Evolutionary conservation across 768 basidiomycete species (phyloP).

Genomic region (Pholiota conissans): DNA sequence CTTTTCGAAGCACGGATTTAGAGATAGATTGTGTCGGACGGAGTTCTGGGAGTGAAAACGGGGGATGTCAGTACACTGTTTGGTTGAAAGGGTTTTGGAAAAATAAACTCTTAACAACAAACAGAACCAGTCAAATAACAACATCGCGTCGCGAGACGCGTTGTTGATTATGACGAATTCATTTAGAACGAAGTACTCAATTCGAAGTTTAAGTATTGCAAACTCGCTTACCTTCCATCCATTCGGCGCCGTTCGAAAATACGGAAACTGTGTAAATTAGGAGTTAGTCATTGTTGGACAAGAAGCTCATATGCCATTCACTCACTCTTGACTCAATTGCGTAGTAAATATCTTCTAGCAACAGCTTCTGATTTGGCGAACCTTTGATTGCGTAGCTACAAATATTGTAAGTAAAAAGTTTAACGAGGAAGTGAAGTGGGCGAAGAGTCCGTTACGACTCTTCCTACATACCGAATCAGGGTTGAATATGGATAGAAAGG

Average conservation of each 20-base stretch:
- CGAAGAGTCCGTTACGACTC: conserved; percentile 1
- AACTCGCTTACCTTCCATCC: conserved; percentile 82
- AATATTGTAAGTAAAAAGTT: conserved; percentile 12
- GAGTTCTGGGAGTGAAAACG: conserved; percentile 63
- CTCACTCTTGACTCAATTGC: conserved; percentile 86
- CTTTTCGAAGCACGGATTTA: conserved; percentile 91
- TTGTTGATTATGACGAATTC: conserved; percentile 12
- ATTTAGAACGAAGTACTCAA: conserved; percentile 14
- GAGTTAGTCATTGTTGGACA: conserved; percentile 12
- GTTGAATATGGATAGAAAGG: conserved; percentile 92
- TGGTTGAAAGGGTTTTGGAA: conserved; percentile 29
- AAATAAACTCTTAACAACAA: conserved; percentile 49
- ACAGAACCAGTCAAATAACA: conserved; percentile 63
- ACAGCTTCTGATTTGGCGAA: conserved; percentile 81
- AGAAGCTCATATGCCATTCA: conserved; percentile 16
- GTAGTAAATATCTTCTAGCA: conserved; percentile 90
- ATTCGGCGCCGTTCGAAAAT: conserved; percentile 82
- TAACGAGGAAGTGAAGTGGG: neutral
- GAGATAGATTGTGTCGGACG: conserved; percentile 85
- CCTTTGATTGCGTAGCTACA: conserved; percentile 88
- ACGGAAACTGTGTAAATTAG: conserved; percentile 65
- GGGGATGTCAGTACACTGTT: conserved; percentile 26
- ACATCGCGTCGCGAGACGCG: conserved; percentile 58
- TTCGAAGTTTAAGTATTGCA: conserved; percentile 15
- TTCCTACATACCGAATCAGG: conserved; percentile 70